Base-by-base conservation (phyloP, 495 filamentous ascomycete species). In the Immersiella caudata region DNA sequence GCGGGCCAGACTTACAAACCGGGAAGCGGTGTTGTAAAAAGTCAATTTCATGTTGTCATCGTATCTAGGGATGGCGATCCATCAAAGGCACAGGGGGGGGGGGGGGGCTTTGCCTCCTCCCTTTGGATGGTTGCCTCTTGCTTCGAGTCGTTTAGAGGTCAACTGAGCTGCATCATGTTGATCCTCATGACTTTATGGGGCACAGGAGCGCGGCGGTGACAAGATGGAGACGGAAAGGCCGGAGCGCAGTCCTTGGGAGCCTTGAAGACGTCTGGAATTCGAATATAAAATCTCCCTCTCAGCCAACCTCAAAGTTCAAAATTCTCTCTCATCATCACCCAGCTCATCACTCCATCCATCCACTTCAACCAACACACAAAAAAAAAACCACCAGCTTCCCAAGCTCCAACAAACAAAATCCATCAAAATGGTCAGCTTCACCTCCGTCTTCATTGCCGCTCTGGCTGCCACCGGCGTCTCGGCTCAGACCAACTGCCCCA, bases 371-470 rank as follows among this genome's bases (percentile, higher is more conserved):
- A 33, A 33, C 29, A 4, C 40, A 46, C 40, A 46, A 46, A 46
- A 46, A 46, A 46, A 12, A 46, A 46, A 46, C 40, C 33, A 36
- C 40, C 40, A 12, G 16, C 40, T 33, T 33, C 8, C 8, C 29
- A 33, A 33, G 29, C 29, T n/a, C n/a, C n/a, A n/a, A 33, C 29
- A 3, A 33, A 33, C 29, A 3, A 4, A 46, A 12, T 46, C 40
- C 40, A 46, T 46, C 40, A 46, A 46, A 46, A 46, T 46, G 40
- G 40, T 46, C 40, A 46, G 40, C 40, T 46, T 46, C 40, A 46
- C 40, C 40, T 46, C 40, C 40, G 40, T 46, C 40, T 18, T 46
- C 40, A 46, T 46, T 14, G 40, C 40, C 40, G 40, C 40, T 18
- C 11, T 46, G 40, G 40, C 40, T 12, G 40, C 40, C 40, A 46